phyloP scores from a whole-genome alignment of 306 rosid species.

The Mucuna pruriens region DNA sequence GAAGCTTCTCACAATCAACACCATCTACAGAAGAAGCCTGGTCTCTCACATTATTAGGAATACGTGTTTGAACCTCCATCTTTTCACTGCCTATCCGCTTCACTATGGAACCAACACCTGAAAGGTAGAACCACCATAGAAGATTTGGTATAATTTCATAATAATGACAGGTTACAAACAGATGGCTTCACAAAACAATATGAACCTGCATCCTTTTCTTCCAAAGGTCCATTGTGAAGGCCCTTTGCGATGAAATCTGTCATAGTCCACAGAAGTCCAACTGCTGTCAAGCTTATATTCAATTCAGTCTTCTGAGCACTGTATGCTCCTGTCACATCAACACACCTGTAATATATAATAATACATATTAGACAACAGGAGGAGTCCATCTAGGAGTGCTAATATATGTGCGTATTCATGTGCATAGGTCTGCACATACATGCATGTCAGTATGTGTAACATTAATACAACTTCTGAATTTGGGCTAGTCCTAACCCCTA shows the following conservation, averaged over 20 bases:
- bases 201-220: constrained; percentile 69
- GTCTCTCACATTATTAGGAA: constrained; percentile 46
- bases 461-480: not conserved
- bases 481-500: not conserved
- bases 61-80: constrained; percentile 44
- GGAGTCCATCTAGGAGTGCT: not conserved
- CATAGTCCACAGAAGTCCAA: constrained; percentile 95
- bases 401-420: not conserved
- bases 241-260: constrained; percentile 96
- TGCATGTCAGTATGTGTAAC: not conserved
- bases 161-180: constrained; percentile 2
- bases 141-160: constrained; percentile 12
- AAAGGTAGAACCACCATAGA: constrained; percentile 33
- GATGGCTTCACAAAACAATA: constrained; percentile 37
- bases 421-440: not conserved
- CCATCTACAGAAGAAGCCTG: constrained; percentile 52
- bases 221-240: constrained; percentile 55
- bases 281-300: constrained; percentile 93
- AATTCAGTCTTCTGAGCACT: constrained; percentile 96
- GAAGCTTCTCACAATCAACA: constrained; percentile 66
- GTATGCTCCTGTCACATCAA: constrained; percentile 95
- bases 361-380: constrained; percentile 31
- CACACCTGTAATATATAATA: constrained; percentile 68
- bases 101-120: constrained; percentile 49
- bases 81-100: constrained; percentile 52